Conservation (phyloP, 441 rosid species). For the Pelargonium myrrhifolium region DNA sequence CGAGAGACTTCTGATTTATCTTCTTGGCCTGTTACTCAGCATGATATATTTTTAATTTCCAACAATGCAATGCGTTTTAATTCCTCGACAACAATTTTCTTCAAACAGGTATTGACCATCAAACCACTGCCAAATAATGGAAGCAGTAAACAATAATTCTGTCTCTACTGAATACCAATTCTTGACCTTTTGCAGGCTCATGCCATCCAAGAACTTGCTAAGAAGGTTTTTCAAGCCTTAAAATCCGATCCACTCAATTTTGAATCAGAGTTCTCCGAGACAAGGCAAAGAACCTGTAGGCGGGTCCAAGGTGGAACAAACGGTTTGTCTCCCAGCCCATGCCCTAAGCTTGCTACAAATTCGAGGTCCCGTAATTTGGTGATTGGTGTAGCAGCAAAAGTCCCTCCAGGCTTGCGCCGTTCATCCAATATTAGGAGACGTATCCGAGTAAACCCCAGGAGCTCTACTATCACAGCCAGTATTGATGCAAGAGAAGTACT, state of each 20-base stretch:
- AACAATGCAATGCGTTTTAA: slow-evolving; percentile 62
- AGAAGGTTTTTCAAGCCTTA: slow-evolving; percentile 44
- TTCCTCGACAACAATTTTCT: slow-evolving; percentile 42
- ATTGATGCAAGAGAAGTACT: slow-evolving; percentile 19
- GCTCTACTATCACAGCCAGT: slow-evolving; percentile 10
- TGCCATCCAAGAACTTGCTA: slow-evolving; percentile 46
- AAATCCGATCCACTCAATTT: slow-evolving; percentile 42
- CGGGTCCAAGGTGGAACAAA: slow-evolving; percentile 27
- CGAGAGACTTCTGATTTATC: slow-evolving; percentile 8
- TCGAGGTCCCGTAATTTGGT: slow-evolving; percentile 14
- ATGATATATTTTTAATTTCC: slow-evolving; percentile 46
- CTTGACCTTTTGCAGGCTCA: slow-evolving; percentile 43
- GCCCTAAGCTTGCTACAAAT: slow-evolving; percentile 23
- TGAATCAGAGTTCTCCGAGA: slow-evolving; percentile 34
- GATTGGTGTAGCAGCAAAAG: slow-evolving; percentile 17
- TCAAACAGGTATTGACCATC: slow-evolving; percentile 41
- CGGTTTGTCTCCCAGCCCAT: slow-evolving; percentile 21
- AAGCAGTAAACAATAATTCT: slow-evolving; percentile 5
- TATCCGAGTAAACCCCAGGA: neutral
- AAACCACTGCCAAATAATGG: slow-evolving; percentile 4
- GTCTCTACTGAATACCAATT: slow-evolving; percentile 15
- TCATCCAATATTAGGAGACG: slow-evolving; percentile 25
- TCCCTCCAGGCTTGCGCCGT: slow-evolving; percentile 14
- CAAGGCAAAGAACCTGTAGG: slow-evolving; percentile 34
- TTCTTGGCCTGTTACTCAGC: slow-evolving; percentile 30